A percentile compares a stretch with the other conserved stretches of the same genome.
phyloP scores from a whole-genome alignment of 192 early-diverging fungal species.

The Coemansia sp. region DNA sequence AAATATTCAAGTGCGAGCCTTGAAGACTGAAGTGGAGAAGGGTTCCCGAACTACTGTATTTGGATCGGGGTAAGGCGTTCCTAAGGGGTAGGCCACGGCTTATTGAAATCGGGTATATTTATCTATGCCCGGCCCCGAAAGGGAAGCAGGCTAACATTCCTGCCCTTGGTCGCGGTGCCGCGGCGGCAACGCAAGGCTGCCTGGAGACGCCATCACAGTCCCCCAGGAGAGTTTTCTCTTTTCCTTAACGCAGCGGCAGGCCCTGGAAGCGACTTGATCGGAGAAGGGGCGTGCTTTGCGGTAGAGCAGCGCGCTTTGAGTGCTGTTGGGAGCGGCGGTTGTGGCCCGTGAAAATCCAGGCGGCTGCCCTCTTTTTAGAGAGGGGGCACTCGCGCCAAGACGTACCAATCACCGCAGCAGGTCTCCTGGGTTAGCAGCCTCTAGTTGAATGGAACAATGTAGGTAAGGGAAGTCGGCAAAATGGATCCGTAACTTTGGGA shows the following conservation, averaged over 20 bases:
- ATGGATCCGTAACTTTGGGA: slow-evolving; percentile 80
- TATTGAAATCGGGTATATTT: slow-evolving; percentile 16
- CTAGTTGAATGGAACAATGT: slow-evolving; percentile 80
- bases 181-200: slow-evolving; percentile 63
- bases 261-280: slow-evolving; percentile 63
- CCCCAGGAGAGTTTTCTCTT: slow-evolving; percentile 71
- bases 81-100: slow-evolving; percentile 63
- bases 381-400: slow-evolving; percentile 56
- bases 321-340: slow-evolving; percentile 56
- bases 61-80: slow-evolving; percentile 73
- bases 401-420: slow-evolving; percentile 73
- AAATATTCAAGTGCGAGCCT: slow-evolving; percentile 78
- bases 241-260: slow-evolving; percentile 54
- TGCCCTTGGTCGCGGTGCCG: slow-evolving; percentile 63
- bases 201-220: slow-evolving; percentile 59
- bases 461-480: slow-evolving; percentile 83
- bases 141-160: slow-evolving; percentile 77
- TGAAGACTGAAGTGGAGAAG: slow-evolving; percentile 82
- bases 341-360: slow-evolving; percentile 71
- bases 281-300: slow-evolving; percentile 50
- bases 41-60: slow-evolving; percentile 69
- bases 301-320: slow-evolving; percentile 41
- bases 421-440: slow-evolving; percentile 79
- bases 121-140: slow-evolving; percentile 48
- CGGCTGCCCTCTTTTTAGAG: slow-evolving; percentile 46